phyloP scores from a whole-genome alignment of 495 filamentous ascomycete genomes.

The Annulohypoxylon stygium region DNA sequence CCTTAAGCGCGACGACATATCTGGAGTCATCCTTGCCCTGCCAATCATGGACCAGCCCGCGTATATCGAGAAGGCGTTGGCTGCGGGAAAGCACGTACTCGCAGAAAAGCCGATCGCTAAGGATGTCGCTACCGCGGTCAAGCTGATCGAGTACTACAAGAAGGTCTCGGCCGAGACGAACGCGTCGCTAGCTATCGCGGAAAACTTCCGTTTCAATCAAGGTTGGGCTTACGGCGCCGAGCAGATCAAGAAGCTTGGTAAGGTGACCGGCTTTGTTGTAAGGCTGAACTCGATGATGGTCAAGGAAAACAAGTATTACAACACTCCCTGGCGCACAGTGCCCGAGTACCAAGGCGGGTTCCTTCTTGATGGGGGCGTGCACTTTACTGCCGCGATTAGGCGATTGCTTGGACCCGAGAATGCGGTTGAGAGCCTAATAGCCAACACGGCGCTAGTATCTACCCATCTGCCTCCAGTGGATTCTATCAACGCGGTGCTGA shows the following conservation, averaged over 20 bases:
- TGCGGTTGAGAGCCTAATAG: slow-evolving; percentile 64
- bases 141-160: slow-evolving; percentile 73
- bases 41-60: slow-evolving; percentile 71
- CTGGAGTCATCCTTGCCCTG: slow-evolving; percentile 77
- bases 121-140: slow-evolving; percentile 70
- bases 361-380: slow-evolving; percentile 81
- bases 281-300: slow-evolving; percentile 67
- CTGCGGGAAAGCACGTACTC: slow-evolving; percentile 82
- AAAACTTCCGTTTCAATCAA: slow-evolving; percentile 79
- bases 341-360: slow-evolving; percentile 84
- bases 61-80: slow-evolving; percentile 71
- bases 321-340: slow-evolving; percentile 80
- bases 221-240: slow-evolving; percentile 68
- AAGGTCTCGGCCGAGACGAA: slow-evolving; percentile 57
- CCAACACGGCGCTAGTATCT: slow-evolving; percentile 70
- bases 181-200: slow-evolving; percentile 75
- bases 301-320: slow-evolving; percentile 59
- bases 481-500: slow-evolving; percentile 74
- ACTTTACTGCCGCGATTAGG: slow-evolving; percentile 74
- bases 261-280: slow-evolving; percentile 73
- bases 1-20: slow-evolving; percentile 73
- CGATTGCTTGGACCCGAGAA: slow-evolving; percentile 69
- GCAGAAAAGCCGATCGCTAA: slow-evolving; percentile 86
- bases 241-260: slow-evolving; percentile 71
- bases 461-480: slow-evolving; percentile 79